These are phyloP conservation scores for Saturnispora galanensis DNA, from an alignment of 805 yeast species.

Conservation along the genomic window DNA sequence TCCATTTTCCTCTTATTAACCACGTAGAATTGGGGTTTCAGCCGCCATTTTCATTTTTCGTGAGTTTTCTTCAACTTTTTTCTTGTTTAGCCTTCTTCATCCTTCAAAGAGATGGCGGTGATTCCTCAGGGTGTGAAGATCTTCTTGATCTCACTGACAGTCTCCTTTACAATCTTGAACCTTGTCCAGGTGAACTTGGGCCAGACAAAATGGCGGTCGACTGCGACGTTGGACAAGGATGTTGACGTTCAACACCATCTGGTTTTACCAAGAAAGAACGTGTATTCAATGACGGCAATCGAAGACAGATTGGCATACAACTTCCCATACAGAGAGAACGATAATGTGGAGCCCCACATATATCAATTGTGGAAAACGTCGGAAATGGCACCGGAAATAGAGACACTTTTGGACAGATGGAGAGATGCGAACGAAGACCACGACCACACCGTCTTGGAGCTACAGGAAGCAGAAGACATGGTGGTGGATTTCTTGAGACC, in stretches of 20 bases:
- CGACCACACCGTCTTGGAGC: constrained; percentile 19
- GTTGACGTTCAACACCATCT: constrained; percentile 3
- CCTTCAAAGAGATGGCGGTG: background rate
- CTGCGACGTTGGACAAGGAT: background rate
- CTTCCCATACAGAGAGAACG: constrained; percentile 22
- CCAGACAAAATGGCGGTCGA: background rate
- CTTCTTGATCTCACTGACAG: constrained; percentile 8
- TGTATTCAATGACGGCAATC: constrained; percentile 22
- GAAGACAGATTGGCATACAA: constrained; percentile 22
- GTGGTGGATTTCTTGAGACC: constrained; percentile 25
- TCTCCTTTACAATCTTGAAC: constrained; percentile 8
- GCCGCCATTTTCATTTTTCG: background rate
- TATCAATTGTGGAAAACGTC: constrained; percentile 24
- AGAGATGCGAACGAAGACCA: constrained; percentile 23
- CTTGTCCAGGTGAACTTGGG: constrained; percentile 6
- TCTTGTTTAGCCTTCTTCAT: background rate
- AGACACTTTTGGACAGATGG: constrained; percentile 26
- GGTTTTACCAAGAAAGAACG: constrained; percentile 16
- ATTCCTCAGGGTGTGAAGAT: constrained; percentile 3
- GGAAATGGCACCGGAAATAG: constrained; percentile 21
- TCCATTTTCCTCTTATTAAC: too few species aligned
- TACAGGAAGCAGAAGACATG: constrained; percentile 23
- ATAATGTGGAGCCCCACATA: constrained; percentile 23
- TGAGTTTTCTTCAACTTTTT: background rate
- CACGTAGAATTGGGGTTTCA: too few species aligned